Percentiles rank a stretch among this genome's conserved stretches.
These are phyloP conservation scores for Lodderomyces jiufengensis DNA, from an alignment of 1,139 yeast genomes.

Conservation along the genomic window DNA sequence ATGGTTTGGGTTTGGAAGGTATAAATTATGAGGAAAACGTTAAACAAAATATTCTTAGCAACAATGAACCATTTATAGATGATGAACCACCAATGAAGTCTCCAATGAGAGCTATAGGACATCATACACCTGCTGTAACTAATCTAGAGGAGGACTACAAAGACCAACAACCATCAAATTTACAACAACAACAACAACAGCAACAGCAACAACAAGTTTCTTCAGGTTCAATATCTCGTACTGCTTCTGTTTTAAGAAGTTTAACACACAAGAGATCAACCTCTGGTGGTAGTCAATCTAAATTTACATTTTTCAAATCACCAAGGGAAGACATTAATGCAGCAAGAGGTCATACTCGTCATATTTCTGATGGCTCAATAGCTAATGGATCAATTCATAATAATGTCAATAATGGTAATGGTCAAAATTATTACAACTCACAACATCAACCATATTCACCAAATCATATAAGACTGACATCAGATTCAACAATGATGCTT, in stretches of 20 bases:
- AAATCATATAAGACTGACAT: conserved; percentile 34
- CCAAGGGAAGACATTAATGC: conserved; percentile 17
- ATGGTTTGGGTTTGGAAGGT: conserved; percentile 43
- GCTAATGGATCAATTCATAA: conserved; percentile 18
- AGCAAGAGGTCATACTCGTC: conserved; percentile 32
- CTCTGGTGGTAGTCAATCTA: conserved; percentile 40
- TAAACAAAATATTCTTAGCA: too few relatives aligned
- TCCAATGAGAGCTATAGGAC: conserved; percentile 12
- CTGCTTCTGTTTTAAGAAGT: conserved; percentile 24
- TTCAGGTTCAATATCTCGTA: conserved; percentile 7
- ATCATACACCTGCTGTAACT: conserved; percentile 35
- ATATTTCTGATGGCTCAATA: conserved; percentile 41
- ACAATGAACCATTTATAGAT: too few relatives aligned
- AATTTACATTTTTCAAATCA: conserved; percentile 34
- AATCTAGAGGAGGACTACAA: conserved; percentile 28
- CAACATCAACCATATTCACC: conserved; percentile 9
- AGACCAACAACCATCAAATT: conserved; percentile 3
- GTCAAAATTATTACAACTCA: conserved; percentile 7
- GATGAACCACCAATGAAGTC: too few relatives aligned
- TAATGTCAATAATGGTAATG: conserved; percentile 1
- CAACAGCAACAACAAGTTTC: conserved; percentile 4
- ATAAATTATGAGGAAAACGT: conserved; percentile 21
- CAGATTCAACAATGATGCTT: conserved; percentile 28
- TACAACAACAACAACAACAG: conserved; percentile 7
- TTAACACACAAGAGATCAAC: conserved; percentile 42